phyloP scores from a whole-genome alignment of 2,329 filamentous ascomycete genomes.

The Penicillium sp. region DNA sequence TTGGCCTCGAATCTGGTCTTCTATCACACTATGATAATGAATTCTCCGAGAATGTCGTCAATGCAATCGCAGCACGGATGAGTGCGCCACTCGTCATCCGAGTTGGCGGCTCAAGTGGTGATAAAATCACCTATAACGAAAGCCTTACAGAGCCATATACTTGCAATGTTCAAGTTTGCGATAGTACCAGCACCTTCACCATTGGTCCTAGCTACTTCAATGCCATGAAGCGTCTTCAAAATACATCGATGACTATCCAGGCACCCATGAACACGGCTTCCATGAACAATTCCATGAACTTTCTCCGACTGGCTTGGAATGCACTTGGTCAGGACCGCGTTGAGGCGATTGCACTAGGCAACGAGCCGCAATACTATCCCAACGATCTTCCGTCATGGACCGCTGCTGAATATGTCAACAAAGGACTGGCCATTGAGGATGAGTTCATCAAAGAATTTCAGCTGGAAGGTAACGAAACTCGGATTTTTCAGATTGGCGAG shows the following conservation, averaged over 20 bases:
- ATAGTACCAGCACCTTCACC: slow-evolving; percentile 4
- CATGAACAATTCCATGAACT: slow-evolving; percentile 1
- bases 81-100: slow-evolving; percentile 14
- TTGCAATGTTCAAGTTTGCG: slow-evolving; percentile 1
- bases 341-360: slow-evolving; percentile 10
- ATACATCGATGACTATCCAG: slow-evolving; percentile 9
- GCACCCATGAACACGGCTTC: slow-evolving; percentile 9
- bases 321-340: slow-evolving; percentile 6
- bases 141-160: background rate
- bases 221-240: slow-evolving; percentile 4
- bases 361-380: slow-evolving; percentile 10
- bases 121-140: slow-evolving; percentile 4
- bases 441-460: background rate
- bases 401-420: background rate
- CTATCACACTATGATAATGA: background rate
- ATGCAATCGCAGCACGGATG: slow-evolving; percentile 8
- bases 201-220: slow-evolving; percentile 14
- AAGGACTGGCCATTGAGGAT: slow-evolving; percentile 2
- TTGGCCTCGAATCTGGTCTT: background rate
- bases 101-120: slow-evolving; percentile 15
- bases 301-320: slow-evolving; percentile 7
- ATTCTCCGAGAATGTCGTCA: slow-evolving; percentile 9
- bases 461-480: background rate
- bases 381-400: background rate
- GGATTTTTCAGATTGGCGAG: slow-evolving; percentile 5